These are phyloP conservation scores for Amaranthus palmeri DNA, from an alignment of 148 eudicot species.

Conservation along the genomic window DNA sequence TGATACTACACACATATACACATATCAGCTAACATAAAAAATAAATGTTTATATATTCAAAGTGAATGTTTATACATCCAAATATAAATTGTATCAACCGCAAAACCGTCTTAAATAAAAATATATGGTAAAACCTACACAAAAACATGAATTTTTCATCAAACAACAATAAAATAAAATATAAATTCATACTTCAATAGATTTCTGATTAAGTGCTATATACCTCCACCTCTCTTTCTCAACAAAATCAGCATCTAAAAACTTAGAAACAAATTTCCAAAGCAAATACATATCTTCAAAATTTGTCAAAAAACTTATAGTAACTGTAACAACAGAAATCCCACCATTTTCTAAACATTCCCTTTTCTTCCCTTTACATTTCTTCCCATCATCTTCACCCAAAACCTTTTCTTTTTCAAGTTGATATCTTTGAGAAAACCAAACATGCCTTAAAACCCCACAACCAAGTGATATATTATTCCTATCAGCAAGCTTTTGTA, in stretches of 20 bases:
- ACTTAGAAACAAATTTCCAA: constrained; percentile 72
- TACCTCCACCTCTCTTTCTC: constrained; percentile 84
- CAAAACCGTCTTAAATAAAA: too few relatives aligned
- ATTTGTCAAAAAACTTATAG: constrained; percentile 53
- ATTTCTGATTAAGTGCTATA: constrained; percentile 64
- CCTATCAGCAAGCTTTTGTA: constrained; percentile 70
- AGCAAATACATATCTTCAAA: constrained; percentile 73
- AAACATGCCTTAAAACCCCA: constrained; percentile 44
- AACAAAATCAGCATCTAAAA: constrained; percentile 81
- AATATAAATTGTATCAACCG: too few relatives aligned
- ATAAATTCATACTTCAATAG: constrained; percentile 40
- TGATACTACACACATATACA: too few relatives aligned
- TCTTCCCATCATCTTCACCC: constrained; percentile 19
- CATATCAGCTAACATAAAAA: too few relatives aligned
- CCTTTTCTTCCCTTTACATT: constrained; percentile 11
- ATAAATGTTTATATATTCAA: too few relatives aligned
- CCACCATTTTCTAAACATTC: constrained; percentile 24
- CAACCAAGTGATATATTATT: constrained; percentile 53
- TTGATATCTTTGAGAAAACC: constrained; percentile 45
- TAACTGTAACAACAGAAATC: constrained; percentile 43
- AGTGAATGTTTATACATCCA: too few relatives aligned
- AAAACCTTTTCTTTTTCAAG: constrained; percentile 24
- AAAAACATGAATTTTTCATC: too few relatives aligned
- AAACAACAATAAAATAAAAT: neutral
- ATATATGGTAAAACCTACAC: too few relatives aligned